These are phyloP conservation scores for Nemania abortiva DNA, from an alignment of 2,329 filamentous ascomycete species.

Conservation along the genomic window DNA sequence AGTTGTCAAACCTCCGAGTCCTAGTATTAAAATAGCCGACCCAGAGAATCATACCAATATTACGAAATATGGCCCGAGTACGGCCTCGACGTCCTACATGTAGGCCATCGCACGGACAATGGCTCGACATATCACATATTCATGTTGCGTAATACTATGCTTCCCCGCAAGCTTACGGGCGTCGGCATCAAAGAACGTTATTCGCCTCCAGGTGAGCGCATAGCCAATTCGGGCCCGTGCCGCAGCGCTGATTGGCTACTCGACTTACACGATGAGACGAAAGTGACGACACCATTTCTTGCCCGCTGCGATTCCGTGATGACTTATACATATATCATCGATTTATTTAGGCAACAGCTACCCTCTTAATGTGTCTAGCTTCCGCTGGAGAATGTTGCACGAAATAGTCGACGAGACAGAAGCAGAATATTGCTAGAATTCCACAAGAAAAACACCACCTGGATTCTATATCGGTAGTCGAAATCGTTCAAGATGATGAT, in stretches of 20 bases:
- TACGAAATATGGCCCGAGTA: neutral
- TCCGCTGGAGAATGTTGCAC: too few relatives aligned
- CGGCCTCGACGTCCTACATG: neutral
- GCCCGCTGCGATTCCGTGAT: conserved; percentile 9
- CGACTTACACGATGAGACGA: conserved; percentile 31
- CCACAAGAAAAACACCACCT: neutral
- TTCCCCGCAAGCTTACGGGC: conserved; percentile 28
- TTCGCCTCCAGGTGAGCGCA: conserved; percentile 25
- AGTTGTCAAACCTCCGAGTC: neutral
- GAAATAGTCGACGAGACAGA: neutral
- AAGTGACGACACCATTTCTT: conserved; percentile 50
- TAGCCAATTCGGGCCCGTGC: conserved; percentile 23
- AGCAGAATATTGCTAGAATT: neutral
- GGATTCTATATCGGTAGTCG: neutral
- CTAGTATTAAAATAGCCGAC: neutral
- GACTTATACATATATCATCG: conserved; percentile 21
- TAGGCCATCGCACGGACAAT: neutral
- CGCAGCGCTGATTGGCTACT: conserved; percentile 38
- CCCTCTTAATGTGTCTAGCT: neutral
- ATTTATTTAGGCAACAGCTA: conserved; percentile 1
- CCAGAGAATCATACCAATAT: neutral
- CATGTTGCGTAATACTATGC: conserved; percentile 34
- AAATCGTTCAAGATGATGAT: conserved; percentile 45
- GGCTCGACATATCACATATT: conserved; percentile 6
- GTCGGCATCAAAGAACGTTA: conserved; percentile 23